Evolutionary conservation across 2,329 filamentous ascomycete genomes (phyloP), one percentile per base, ranked within the genome.

Genomic region (Epichloe gansuensis): DNA sequence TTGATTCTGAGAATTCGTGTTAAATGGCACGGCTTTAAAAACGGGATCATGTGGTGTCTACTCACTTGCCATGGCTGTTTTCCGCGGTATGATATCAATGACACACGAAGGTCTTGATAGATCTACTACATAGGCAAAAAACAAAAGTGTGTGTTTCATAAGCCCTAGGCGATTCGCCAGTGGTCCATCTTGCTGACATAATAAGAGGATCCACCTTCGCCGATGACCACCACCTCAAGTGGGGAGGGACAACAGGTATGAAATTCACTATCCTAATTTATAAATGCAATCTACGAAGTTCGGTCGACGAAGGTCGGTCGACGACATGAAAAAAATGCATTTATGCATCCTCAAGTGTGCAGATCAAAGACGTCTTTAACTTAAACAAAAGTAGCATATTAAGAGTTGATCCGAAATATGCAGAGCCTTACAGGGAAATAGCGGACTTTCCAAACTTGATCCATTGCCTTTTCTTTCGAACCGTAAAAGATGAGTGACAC

Each of bases 1-100:
- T 97, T 69, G 93, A 97, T 83, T 97, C 90, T 96, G 72, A 54
- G 48, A 12, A 35, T 17, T 21, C 15, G 23, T 17, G 17, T 51
- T 42, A 47, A 25, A 36, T 15, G 21, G 23, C 52, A 47, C 23
- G 38, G 12, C 7, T 25, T 25, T 9, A 11, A 43, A 7, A 27
- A 17, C 31, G 9, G 21, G 31, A 31, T 31, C 9, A 1, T 31
- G 31, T 40, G 35, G 15, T 31, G 5, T 42, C 13, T 31, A 55
- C 52, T 47, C 27, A 53, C 54, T 53, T 8, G 52, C 54, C 54
- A 55, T 53, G 49, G 42, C 51, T 54, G 36, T 43, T 50, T 51
- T 42, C 35, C 39, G 42, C 46, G 41, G 25, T 54, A 5, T 51
- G 40, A 13, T 53, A 42, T 39, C 42, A 48, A 39, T 35, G 44